Conservation (phyloP, 2,329 filamentous ascomycete species). For the Clonostachys rosea region DNA sequence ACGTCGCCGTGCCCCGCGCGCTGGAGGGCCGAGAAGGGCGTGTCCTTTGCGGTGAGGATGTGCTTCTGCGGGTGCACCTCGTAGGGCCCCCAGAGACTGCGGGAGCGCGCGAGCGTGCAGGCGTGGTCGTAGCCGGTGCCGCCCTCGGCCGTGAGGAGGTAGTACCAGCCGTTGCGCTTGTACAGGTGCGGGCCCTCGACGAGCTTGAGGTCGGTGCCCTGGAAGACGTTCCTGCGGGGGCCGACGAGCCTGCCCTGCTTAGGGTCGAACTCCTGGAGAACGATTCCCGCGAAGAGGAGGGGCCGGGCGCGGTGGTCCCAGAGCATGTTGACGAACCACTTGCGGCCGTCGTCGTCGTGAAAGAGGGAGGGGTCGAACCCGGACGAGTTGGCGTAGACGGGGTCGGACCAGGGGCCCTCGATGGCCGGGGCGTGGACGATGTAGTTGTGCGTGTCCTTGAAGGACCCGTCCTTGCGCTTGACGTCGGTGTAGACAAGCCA, state of each 20-base stretch:
- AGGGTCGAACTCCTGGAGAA: constrained; percentile 53
- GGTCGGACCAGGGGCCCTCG: constrained; percentile 58
- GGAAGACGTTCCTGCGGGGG: constrained; percentile 48
- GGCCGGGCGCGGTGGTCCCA: constrained; percentile 48
- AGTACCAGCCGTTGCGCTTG: constrained; percentile 54
- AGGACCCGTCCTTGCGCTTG: constrained; percentile 62
- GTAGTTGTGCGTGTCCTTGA: constrained; percentile 62
- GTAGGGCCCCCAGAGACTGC: constrained; percentile 56
- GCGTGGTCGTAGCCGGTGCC: constrained; percentile 58
- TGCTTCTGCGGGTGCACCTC: constrained; percentile 53
- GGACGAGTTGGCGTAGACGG: constrained; percentile 53
- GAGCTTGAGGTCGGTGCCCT: constrained; percentile 47
- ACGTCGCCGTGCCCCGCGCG: constrained; percentile 48
- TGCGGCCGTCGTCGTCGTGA: constrained; percentile 49
- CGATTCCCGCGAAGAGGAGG: constrained; percentile 48
- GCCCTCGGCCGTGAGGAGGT: constrained; percentile 54
- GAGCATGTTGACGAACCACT: constrained; percentile 55
- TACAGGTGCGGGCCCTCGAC: constrained; percentile 57
- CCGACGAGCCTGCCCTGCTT: constrained; percentile 44
- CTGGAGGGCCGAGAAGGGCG: constrained; percentile 43
- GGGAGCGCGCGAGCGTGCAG: constrained; percentile 50
- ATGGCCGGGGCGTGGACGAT: constrained; percentile 50
- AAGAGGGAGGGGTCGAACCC: constrained; percentile 60
- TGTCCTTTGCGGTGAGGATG: constrained; percentile 48
- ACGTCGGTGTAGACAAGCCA: constrained; percentile 64